Conservation (phyloP, 2,329 filamentous ascomycete species). For the Fusarium agapanthi region DNA sequence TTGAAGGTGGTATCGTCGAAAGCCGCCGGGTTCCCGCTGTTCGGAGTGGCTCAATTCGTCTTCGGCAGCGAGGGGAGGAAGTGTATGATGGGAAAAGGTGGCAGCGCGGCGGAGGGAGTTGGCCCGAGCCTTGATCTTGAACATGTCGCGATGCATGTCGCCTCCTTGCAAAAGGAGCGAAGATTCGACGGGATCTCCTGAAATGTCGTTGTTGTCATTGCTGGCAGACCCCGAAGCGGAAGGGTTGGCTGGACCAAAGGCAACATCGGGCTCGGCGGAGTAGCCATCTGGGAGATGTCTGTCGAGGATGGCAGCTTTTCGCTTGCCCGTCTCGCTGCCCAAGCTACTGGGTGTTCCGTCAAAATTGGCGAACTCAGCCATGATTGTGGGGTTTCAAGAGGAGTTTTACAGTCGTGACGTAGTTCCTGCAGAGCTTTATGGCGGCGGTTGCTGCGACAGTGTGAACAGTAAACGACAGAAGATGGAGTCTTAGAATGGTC, state of each 20-base stretch:
- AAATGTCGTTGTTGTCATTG: constrained; percentile 23
- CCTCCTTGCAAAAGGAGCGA: constrained; percentile 78
- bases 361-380: constrained; percentile 44
- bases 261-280: constrained; percentile 51
- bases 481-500: not conserved
- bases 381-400: constrained; percentile 17
- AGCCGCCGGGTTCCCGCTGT: constrained; percentile 56
- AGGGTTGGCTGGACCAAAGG: constrained; percentile 32
- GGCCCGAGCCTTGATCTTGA: constrained; percentile 72
- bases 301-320: constrained; percentile 50
- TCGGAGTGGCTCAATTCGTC: constrained; percentile 49
- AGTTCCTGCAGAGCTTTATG: not conserved
- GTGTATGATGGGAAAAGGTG: constrained; percentile 69
- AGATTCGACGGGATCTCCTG: constrained; percentile 60
- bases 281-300: constrained; percentile 52
- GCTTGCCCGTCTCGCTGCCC: constrained; percentile 41
- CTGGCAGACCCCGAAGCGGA: constrained; percentile 15
- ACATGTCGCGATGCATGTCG: constrained; percentile 81
- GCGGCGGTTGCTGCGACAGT: not conserved
- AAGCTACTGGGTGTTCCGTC: constrained; percentile 39
- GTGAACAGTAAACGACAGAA: constrained; percentile 1
- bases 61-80: constrained; percentile 42
- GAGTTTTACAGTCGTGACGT: constrained; percentile 23
- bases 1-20: constrained; percentile 56
- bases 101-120: constrained; percentile 64